phyloP scores from a whole-genome alignment of 805 yeast genomes.

The Teunomyces kruisii region DNA sequence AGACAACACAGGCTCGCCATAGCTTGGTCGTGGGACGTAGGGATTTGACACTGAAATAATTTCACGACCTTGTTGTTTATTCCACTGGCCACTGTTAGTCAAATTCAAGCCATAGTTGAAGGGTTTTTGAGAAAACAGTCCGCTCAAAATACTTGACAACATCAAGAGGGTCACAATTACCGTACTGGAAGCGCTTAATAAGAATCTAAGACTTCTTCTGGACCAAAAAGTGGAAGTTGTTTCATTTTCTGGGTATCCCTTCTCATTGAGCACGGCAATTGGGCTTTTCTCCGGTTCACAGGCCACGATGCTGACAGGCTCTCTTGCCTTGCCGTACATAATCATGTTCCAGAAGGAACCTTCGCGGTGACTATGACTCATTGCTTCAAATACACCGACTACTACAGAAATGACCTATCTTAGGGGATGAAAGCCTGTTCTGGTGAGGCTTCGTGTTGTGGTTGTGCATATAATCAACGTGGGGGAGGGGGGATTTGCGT shows the following conservation, averaged over 20 bases:
- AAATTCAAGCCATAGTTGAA: neutral
- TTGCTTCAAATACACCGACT: neutral
- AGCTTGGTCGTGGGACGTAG: conserved; percentile 12
- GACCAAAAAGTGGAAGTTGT: neutral
- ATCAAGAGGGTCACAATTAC: neutral
- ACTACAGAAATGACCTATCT: neutral
- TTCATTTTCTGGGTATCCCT: neutral
- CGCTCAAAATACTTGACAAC: neutral
- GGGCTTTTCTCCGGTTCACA: neutral
- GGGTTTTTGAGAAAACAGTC: neutral
- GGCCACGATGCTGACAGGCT: neutral
- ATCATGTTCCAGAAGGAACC: neutral
- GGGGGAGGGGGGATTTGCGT: too few relatives aligned
- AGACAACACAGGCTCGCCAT: conserved; percentile 38
- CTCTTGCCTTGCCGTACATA: neutral
- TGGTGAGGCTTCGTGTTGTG: neutral
- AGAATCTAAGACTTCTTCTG: neutral
- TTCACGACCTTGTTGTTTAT: conserved; percentile 6
- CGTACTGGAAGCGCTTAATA: neutral
- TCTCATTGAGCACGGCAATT: neutral
- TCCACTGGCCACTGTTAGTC: neutral
- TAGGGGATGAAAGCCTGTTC: neutral
- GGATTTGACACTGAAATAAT: conserved; percentile 19
- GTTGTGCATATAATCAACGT: neutral
- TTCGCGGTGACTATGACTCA: conserved; percentile 9